Evolutionary conservation across 2,329 filamentous ascomycete species (phyloP).

Genomic region (Stachybotrys echinatus): DNA sequence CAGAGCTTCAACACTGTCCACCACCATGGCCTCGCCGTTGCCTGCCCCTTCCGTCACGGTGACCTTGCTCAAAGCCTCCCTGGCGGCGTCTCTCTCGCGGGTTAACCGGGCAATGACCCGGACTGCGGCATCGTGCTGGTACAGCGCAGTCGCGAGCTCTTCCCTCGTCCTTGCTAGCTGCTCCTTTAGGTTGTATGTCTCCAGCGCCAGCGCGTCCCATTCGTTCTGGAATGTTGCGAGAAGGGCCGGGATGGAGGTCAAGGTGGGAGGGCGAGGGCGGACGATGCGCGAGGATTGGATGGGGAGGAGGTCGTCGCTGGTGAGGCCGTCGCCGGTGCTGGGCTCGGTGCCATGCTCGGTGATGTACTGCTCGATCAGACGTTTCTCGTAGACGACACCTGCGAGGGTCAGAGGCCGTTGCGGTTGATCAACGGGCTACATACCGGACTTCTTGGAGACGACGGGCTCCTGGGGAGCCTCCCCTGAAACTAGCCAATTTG

Average conservation of each 20-base stretch:
- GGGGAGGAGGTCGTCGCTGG: constrained; percentile 78
- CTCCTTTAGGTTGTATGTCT: constrained; percentile 86
- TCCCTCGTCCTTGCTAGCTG: constrained; percentile 86
- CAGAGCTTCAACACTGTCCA: constrained; percentile 70
- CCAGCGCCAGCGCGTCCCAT: constrained; percentile 90
- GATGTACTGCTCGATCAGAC: constrained; percentile 92
- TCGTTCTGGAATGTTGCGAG: constrained; percentile 96
- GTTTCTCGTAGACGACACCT: constrained; percentile 92
- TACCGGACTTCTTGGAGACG: constrained; percentile 90
- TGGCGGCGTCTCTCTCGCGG: constrained; percentile 88
- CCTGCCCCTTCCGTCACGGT: constrained; percentile 57
- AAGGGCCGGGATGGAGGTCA: constrained; percentile 93
- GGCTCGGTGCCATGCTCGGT: constrained; percentile 90
- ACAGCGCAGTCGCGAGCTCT: constrained; percentile 88
- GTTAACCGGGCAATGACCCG: constrained; percentile 87
- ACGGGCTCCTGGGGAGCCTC: constrained; percentile 94
- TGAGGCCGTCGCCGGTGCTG: constrained; percentile 78
- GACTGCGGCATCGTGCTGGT: constrained; percentile 96
- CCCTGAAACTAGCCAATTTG: constrained; percentile 68
- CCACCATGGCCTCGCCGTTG: constrained; percentile 83
- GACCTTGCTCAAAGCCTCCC: constrained; percentile 81
- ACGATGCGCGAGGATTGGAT: constrained; percentile 80
- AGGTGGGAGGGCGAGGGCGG: constrained; percentile 81
- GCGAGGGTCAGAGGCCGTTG: constrained; percentile 3
- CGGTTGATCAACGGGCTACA: too few relatives aligned